Percentiles rank a stretch among this genome's conserved stretches.
Conservation (phyloP, 805 yeast species). For the Cyberlindnera americana region DNA sequence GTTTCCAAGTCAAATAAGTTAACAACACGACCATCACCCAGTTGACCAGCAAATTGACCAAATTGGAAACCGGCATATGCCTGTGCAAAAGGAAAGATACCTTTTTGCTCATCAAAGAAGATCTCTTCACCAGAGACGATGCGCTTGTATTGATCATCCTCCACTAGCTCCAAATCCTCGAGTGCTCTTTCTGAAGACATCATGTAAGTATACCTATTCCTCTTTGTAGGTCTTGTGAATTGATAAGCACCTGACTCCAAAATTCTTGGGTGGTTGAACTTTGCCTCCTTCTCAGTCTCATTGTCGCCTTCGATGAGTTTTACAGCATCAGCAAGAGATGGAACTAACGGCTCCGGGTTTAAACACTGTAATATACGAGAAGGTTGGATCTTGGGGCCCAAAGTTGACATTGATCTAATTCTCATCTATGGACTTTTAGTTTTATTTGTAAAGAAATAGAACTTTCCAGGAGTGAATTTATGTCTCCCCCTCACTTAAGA, state of each 20-base stretch:
- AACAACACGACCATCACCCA: constrained; percentile 92
- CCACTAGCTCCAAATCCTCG: constrained; percentile 53
- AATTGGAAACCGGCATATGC: constrained; percentile 97
- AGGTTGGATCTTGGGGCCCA: constrained; percentile 12
- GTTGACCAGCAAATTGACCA: constrained; percentile 94
- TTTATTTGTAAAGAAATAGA: no score
- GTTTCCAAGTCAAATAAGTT: constrained; percentile 71
- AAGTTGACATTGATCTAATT: constrained; percentile 10
- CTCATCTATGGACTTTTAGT: neutral
- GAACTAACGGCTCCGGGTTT: constrained; percentile 30
- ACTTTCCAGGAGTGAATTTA: no score
- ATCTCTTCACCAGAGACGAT: constrained; percentile 61
- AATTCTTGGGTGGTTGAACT: constrained; percentile 50
- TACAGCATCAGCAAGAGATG: constrained; percentile 29
- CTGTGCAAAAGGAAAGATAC: constrained; percentile 77
- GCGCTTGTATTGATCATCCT: constrained; percentile 44
- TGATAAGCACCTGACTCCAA: constrained; percentile 63
- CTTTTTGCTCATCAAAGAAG: constrained; percentile 31
- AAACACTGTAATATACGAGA: constrained; percentile 17
- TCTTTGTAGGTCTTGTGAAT: constrained; percentile 63
- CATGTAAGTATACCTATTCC: constrained; percentile 51
- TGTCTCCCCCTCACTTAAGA: no score
- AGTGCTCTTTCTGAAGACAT: constrained; percentile 60
- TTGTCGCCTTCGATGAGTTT: constrained; percentile 25
- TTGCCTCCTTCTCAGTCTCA: constrained; percentile 22